Conservation (phyloP, 257 asterid genomes). For the Solanum bulbocastanum region DNA sequence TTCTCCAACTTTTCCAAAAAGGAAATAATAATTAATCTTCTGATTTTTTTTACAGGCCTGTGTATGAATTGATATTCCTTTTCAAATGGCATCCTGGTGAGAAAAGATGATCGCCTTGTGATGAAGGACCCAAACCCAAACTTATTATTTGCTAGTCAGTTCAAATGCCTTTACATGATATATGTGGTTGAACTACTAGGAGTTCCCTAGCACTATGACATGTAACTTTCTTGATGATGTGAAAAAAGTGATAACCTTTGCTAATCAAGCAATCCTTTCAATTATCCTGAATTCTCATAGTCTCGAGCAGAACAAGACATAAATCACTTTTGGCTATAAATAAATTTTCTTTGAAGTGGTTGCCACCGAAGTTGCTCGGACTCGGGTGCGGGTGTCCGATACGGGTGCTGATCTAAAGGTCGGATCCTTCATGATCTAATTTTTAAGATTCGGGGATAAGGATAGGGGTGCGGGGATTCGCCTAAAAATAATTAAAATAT, state of each 20-base stretch:
- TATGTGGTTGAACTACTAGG: not conserved
- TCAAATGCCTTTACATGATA: constrained; percentile 10
- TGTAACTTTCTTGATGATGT: not conserved
- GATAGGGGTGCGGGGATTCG: too few species aligned
- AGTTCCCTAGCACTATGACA: not conserved
- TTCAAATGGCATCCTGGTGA: constrained; percentile 98
- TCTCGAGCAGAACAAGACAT: not conserved
- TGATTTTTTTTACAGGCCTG: constrained; percentile 43
- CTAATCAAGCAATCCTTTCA: constrained; percentile 95
- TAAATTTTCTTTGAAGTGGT: not conserved
- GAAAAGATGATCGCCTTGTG: constrained; percentile 72
- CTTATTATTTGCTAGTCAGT: constrained; percentile 97
- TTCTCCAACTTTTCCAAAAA: not conserved
- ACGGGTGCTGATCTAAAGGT: too few species aligned
- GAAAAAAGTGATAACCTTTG: constrained; percentile 80
- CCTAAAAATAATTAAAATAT: too few species aligned
- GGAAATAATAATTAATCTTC: not conserved
- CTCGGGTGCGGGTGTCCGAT: too few species aligned
- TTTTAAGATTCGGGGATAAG: too few species aligned
- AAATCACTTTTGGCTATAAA: not conserved
- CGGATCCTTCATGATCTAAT: too few species aligned
- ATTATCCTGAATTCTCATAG: constrained; percentile 42
- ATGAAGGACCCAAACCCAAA: constrained; percentile 89
- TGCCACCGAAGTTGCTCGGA: not conserved
- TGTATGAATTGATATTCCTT: constrained; percentile 87